phyloP scores from a whole-genome alignment of 2,329 filamentous ascomycete genomes.

The Colletotrichum sp. region DNA sequence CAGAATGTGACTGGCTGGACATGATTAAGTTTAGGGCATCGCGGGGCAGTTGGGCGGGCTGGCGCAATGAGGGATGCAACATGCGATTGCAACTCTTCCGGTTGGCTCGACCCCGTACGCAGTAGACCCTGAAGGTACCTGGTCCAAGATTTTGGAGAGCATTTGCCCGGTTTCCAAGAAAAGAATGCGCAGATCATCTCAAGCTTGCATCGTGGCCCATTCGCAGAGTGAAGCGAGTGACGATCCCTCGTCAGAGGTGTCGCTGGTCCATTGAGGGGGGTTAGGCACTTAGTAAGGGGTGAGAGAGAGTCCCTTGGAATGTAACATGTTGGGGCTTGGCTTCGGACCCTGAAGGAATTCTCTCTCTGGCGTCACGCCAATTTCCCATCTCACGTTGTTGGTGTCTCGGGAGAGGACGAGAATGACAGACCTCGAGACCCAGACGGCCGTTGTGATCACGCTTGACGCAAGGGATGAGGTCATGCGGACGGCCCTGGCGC shows the following conservation, averaged over 20 bases:
- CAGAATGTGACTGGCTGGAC: not conserved
- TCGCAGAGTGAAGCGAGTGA: not conserved
- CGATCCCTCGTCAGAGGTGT: not conserved
- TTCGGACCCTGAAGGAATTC: conserved; percentile 1
- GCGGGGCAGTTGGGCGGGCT: not conserved
- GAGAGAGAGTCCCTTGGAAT: not conserved
- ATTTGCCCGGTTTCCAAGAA: not conserved
- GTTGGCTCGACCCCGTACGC: not conserved
- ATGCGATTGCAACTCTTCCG: not conserved
- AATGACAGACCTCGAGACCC: not conserved
- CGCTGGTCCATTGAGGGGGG: not conserved
- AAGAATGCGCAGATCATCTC: conserved; percentile 1
- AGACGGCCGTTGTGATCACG: not conserved
- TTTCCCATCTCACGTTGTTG: not conserved
- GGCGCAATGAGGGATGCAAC: not conserved
- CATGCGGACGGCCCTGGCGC: not conserved
- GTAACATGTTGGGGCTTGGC: not conserved
- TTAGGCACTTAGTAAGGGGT: not conserved
- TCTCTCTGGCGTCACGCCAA: not conserved
- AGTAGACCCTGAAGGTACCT: not conserved
- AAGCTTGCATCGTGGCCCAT: not conserved
- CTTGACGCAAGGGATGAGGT: conserved; percentile 18
- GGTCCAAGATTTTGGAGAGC: not conserved
- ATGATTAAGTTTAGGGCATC: not conserved
- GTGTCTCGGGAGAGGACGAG: conserved; percentile 8